Evolutionary conservation across 2,329 filamentous ascomycete species (phyloP).

Genomic region (Cercospora nicotianae): DNA sequence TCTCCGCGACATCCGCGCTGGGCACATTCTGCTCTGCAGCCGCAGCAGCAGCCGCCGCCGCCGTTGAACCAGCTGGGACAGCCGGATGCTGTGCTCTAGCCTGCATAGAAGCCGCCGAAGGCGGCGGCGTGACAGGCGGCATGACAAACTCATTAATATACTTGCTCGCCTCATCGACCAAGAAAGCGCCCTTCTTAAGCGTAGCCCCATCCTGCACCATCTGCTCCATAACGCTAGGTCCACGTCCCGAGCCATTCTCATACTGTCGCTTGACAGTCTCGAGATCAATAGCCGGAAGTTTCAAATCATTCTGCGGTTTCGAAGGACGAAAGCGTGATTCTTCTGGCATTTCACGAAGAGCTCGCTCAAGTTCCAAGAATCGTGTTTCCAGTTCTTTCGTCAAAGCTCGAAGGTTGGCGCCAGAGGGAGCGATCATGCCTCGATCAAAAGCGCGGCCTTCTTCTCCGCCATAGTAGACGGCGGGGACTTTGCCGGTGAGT

Average conservation of each 20-base stretch:
- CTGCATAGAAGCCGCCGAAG: slow-evolving; percentile 20
- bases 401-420: slow-evolving; percentile 73
- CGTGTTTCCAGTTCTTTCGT: slow-evolving; percentile 67
- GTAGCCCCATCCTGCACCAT: slow-evolving; percentile 41
- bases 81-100: neutral
- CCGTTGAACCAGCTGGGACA: neutral
- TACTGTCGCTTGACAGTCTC: slow-evolving; percentile 33
- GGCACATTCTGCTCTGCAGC: slow-evolving; percentile 16
- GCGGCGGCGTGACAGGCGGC: slow-evolving; percentile 38
- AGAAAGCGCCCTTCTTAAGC: slow-evolving; percentile 40
- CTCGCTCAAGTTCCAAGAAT: slow-evolving; percentile 67
- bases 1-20: slow-evolving; percentile 36
- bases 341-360: slow-evolving; percentile 47
- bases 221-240: slow-evolving; percentile 42
- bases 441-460: slow-evolving; percentile 51
- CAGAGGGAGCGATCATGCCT: slow-evolving; percentile 72
- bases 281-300: slow-evolving; percentile 37
- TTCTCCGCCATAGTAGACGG: slow-evolving; percentile 45
- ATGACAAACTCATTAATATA: slow-evolving; percentile 44
- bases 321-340: slow-evolving; percentile 33
- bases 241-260: slow-evolving; percentile 33
- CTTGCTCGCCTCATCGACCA: slow-evolving; percentile 41
- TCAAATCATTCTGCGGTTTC: slow-evolving; percentile 36
- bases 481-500: slow-evolving; percentile 58
- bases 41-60: neutral